Evolutionary conservation across 1,284 basidiomycete genomes (phyloP).

Genomic region (Ustilago trichophora): DNA sequence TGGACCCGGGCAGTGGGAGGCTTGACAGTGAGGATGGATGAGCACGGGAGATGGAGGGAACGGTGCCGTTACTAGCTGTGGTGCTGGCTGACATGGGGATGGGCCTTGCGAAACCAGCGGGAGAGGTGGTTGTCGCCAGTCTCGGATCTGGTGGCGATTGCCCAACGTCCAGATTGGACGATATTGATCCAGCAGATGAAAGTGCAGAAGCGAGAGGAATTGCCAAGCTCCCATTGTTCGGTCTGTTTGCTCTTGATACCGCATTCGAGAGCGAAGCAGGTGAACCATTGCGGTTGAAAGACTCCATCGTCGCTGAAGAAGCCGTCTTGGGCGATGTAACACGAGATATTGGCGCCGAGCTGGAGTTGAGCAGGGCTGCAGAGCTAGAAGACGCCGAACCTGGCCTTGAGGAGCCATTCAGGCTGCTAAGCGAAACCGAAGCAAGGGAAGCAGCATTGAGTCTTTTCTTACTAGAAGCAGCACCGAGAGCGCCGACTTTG

Average conservation of each 20-base stretch:
- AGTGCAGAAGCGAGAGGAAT: constrained; percentile 23
- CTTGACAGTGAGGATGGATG: no score
- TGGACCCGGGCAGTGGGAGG: not conserved
- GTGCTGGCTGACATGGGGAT: constrained; percentile 17
- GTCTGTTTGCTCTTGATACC: constrained; percentile 1
- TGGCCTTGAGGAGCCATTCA: constrained; percentile 11
- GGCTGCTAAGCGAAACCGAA: constrained; percentile 8
- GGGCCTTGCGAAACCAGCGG: no score
- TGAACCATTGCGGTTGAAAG: constrained; percentile 13
- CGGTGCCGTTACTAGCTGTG: constrained; percentile 7
- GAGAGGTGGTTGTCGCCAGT: no score
- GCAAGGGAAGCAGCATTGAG: constrained; percentile 11
- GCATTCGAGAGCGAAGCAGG: constrained; percentile 24
- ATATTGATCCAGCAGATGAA: constrained; percentile 19
- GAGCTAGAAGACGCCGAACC: constrained; percentile 22
- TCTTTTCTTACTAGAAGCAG: constrained; percentile 11
- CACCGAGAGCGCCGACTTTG: constrained; percentile 10
- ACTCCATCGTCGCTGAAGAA: constrained; percentile 17
- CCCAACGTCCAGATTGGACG: constrained; percentile 6
- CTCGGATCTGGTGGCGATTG: not conserved
- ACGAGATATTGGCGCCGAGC: constrained; percentile 14
- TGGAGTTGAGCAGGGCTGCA: constrained; percentile 9
- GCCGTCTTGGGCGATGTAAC: constrained; percentile 26
- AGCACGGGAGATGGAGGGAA: no score
- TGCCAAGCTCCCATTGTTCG: not conserved